Evolutionary conservation across 352 stramenopile species (phyloP).

Genomic region (Aphanomyces cochlioides): DNA sequence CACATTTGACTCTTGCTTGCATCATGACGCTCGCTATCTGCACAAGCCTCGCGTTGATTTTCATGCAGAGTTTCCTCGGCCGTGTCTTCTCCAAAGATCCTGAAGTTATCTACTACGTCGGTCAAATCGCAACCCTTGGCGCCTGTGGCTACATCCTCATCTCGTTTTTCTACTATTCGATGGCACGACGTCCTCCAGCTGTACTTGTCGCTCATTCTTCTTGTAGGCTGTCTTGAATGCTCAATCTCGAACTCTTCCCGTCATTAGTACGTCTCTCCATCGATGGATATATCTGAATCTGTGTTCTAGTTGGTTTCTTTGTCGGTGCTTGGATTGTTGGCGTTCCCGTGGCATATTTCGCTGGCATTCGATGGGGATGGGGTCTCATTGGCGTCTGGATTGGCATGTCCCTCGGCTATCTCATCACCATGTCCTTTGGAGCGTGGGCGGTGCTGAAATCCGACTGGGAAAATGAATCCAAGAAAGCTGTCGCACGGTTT

Average conservation of each 20-base stretch:
- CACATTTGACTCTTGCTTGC: conserved; percentile 50
- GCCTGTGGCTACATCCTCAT: conserved; percentile 66
- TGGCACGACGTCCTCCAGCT: conserved; percentile 36
- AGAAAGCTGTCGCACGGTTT: conserved; percentile 45
- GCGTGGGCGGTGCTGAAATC: conserved; percentile 47
- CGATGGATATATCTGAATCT: background rate
- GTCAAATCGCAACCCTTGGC: conserved; percentile 51
- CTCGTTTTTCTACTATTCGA: conserved; percentile 75
- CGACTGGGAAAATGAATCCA: conserved; percentile 57
- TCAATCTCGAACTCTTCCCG: conserved; percentile 50
- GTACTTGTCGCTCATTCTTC: background rate
- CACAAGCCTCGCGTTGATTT: conserved; percentile 44
- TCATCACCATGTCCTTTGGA: conserved; percentile 63
- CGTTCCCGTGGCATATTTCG: conserved; percentile 63
- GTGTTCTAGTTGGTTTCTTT: conserved; percentile 23
- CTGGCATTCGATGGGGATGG: conserved; percentile 34
- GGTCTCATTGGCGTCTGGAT: conserved; percentile 74
- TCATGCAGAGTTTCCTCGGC: conserved; percentile 41
- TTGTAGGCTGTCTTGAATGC: conserved; percentile 56
- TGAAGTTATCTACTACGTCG: conserved; percentile 56
- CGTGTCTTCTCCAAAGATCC: conserved; percentile 70
- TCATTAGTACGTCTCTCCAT: conserved; percentile 48
- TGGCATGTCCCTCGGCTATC: conserved; percentile 66
- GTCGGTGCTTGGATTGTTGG: conserved; percentile 72
- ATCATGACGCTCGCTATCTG: conserved; percentile 44